phyloP scores from a whole-genome alignment of 2,329 filamentous ascomycete genomes.

The Myriangium duriaei region DNA sequence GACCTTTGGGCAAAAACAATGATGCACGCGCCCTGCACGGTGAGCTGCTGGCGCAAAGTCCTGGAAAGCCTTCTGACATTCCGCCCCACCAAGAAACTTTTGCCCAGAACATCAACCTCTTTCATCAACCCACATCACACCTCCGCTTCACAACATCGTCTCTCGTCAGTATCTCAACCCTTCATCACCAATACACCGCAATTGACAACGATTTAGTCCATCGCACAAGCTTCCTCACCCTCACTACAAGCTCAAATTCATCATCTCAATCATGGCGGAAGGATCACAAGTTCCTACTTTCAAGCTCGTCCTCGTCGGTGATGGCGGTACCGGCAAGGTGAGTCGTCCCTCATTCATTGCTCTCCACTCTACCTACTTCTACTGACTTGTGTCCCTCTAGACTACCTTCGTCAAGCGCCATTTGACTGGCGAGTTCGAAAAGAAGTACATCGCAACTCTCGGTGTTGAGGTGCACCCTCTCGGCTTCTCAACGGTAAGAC shows the following conservation, averaged over 20 bases:
- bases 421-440: constrained; percentile 99
- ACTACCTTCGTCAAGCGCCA: constrained; percentile 99
- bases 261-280: constrained; percentile 47
- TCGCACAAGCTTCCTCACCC: not conserved
- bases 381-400: no score
- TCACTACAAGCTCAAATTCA: constrained; percentile 3
- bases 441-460: constrained; percentile 99
- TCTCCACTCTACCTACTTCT: not conserved
- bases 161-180: not conserved
- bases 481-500: constrained; percentile 85
- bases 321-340: constrained; percentile 99
- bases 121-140: not conserved
- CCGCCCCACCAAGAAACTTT: not conserved
- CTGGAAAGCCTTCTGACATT: not conserved
- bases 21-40: no score
- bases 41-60: not conserved
- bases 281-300: constrained; percentile 59
- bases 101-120: not conserved
- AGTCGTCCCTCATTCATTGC: constrained; percentile 24
- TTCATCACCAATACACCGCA: not conserved
- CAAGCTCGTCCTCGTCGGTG: constrained; percentile 99
- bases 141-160: not conserved
- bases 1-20: no score
- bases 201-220: not conserved
- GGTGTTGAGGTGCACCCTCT: constrained; percentile 99